Evolutionary conservation across 2,329 filamentous ascomycete species (phyloP), one percentile per base, ranked within the genome.

Genomic region (Pseudonectria buxi): DNA sequence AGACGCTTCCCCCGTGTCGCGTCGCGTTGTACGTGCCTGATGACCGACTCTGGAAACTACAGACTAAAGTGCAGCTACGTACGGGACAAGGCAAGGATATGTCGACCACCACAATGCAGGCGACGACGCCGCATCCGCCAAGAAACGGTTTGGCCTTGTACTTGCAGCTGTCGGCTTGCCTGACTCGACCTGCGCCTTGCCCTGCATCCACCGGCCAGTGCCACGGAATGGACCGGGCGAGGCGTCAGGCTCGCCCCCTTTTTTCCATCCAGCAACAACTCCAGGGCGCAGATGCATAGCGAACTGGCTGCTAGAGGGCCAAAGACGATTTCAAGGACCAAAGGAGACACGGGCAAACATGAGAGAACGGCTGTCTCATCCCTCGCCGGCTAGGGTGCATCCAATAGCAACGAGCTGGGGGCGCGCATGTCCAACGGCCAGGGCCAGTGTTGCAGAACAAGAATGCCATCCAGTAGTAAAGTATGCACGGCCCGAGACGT

Each of bases 391-490:
- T 46, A 28, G 34, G 32, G 24, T 28, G 30, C 32, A 28, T 39
- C 47, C 44, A 51, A 51, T 51, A 28, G 39, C 36, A 39, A 34
- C 28, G 44, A 42, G 28, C 26, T 36, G 34, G 29, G 25, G 33
- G 35, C 29, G 37, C 14, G 30, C 30, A 40, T 39, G 30, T 39
- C 51, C 30, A 44, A 33, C 34, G 45, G 42, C 39, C 43, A 40
- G 44, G 36, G 36, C 41, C 40, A 27, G 38, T 32, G 36, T 40
- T 41, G 38, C 41, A 47, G 40, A 49, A 33, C 33, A 33, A 37
- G 45, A 35, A 49, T 43, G 49, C 33, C 37, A 26, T 24, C 43
- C 42, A 50, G 44, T 39, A 50, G 44, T 24, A 39, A 35, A 37
- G 33, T 12, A 16, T 14, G 16, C 22, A 38, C 33, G 41, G 37